Base-by-base conservation (phyloP, 2,329 filamentous ascomycete species). In the Coniochaeta hoffmannii region DNA sequence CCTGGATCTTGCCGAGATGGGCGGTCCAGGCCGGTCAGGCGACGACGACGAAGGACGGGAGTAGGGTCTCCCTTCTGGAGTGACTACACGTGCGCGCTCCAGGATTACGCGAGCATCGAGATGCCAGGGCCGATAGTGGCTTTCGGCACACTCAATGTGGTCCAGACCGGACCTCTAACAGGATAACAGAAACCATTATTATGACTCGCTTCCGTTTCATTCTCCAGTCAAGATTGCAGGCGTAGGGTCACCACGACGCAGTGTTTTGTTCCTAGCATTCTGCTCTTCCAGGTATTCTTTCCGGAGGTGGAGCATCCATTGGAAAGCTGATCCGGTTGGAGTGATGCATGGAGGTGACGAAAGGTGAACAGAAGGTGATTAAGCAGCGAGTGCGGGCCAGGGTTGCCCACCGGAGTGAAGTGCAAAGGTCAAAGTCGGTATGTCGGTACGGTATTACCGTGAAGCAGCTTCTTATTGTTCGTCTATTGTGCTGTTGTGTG, bases 1-100 rank as follows among this genome's bases (percentile, higher is more conserved):
- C 64, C 78, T 92, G 64, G 84, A 87, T 12, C 81, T 88, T 59
- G 86, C 90, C 66, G 89, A 93, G 72, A 76, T 94, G 68, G 88
- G 90, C 70, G 36, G 22, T 46, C 41, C 24, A n/a, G 19, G 19
- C 22, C 49, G 49, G 8, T 31, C 28, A 22, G 49, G 49, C 9
- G 31, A 51, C 49, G 49, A 51, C n/a, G 49, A 34, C 31, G 49
- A 34, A 34, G 31, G n/a, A 34, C 24, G 44, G 11, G 44, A 50
- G 7, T 41, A 41, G 36, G 17, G 10, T 4, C 12, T 41, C 17
- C 19, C 36, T 11, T 4, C 36, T 19, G 36, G 17, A 10, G 17
- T 2, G 3, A 41, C 36, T 9, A 2, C 10, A 36, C 19, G 7
- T 17, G n/a, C 19, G 11, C 4, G 19, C 9, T n/a, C n/a, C n/a